A percentile compares a stretch with the other conserved stretches of the same genome.
Evolutionary conservation across 2,329 filamentous ascomycete species (phyloP).

Genomic region (Monilinia aucupariae): DNA sequence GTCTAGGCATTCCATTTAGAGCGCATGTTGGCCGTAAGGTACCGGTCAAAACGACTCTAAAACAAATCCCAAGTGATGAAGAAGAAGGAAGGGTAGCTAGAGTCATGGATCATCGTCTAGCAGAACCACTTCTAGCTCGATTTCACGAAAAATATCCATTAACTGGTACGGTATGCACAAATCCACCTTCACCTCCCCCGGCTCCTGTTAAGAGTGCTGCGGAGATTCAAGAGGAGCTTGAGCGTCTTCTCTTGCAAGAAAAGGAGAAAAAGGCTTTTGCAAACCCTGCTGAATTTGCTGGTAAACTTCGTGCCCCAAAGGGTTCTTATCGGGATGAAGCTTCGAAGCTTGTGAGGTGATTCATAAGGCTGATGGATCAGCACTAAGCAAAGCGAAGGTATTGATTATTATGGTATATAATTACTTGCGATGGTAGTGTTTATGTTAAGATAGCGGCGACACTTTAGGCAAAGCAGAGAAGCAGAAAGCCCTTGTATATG

Average conservation of each 20-base stretch:
- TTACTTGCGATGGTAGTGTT: constrained; percentile 1
- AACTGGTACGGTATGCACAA: constrained; percentile 28
- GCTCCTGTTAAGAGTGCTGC: constrained; percentile 3
- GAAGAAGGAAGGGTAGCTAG: constrained; percentile 26
- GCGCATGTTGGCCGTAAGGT: constrained; percentile 3
- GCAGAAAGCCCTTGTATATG: constrained; percentile 9
- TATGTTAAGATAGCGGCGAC: constrained; percentile 1
- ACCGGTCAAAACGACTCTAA: constrained; percentile 1
- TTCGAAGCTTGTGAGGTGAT: not conserved
- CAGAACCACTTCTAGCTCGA: constrained; percentile 25
- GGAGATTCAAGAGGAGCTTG: constrained; percentile 17
- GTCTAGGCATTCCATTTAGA: not conserved
- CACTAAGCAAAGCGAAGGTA: not conserved
- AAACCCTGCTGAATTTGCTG: not conserved
- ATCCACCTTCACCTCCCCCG: constrained; percentile 1
- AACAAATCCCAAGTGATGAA: constrained; percentile 14
- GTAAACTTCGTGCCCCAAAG: not conserved
- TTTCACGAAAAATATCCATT: constrained; percentile 33
- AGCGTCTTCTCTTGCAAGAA: constrained; percentile 14
- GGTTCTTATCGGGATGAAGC: not conserved
- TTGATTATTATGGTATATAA: constrained; percentile 3
- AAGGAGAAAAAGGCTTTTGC: constrained; percentile 17
- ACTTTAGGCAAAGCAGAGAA: not conserved
- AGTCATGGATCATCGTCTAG: constrained; percentile 25
- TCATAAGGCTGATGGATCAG: not conserved